Base-by-base conservation (phyloP, 2,329 filamentous ascomycete species). In the Laburnicola sp. region DNA sequence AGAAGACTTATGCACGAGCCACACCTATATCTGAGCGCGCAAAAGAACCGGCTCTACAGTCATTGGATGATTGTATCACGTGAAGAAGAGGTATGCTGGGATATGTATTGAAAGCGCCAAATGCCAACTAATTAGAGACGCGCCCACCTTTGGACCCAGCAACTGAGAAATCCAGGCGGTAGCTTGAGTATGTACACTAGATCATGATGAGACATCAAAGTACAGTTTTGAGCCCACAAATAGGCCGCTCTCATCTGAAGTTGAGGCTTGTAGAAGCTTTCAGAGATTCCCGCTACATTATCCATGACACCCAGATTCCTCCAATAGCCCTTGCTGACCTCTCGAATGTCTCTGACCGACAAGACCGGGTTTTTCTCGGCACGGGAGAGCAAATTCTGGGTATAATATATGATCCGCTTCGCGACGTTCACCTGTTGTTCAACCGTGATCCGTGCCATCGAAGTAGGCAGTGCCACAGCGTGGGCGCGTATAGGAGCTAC, bases 221-320 rank as follows among this genome's bases (percentile, higher is more conserved):
- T 27, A 31, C 10, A 31, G 11, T 40, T 39, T 8, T 7, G n/a
- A 40, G 45, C 45, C 45, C 45, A 47, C 21, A 47, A 16, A 32
- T 40, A 40, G 22, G 36, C 36, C 11, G 35, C 45, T 27, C 35
- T 30, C 45, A 47, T 47, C 26, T 28, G 34, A n/a, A 40, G 5
- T 6, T 37, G 45, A 39, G 35, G 45, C 25, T 8, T 40, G 45
- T 23, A 47, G 27, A 32, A 40, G 16, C 35, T 23, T 10, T 32
- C 45, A 25, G 26, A n/a, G 16, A 42, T 21, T 7, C 3, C 28
- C 7, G 11, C 16, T 4, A 30, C 16, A 25, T 40, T 31, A 26
- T 47, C 45, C 35, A 40, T 39, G 3, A 30, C 28, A 32, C 35
- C 40, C 27, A 40, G 3, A 8, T 32, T 22, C 9, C n/a, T 38